phyloP scores from a whole-genome alignment of 2,329 filamentous ascomycete species.

The Zymoseptoria passerinii region DNA sequence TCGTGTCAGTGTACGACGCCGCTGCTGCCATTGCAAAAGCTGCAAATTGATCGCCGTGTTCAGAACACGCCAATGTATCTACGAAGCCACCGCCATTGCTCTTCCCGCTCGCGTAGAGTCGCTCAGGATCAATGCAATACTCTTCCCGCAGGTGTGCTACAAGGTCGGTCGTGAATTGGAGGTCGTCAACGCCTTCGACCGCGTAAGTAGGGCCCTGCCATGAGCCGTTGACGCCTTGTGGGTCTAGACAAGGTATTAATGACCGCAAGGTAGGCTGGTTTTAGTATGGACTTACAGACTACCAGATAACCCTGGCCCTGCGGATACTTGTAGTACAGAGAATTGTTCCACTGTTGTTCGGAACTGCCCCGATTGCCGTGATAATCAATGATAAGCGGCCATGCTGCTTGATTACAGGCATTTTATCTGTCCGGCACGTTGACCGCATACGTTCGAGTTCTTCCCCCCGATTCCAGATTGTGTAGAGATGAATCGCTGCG shows the following conservation, averaged over 20 bases:
- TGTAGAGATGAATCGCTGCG: constrained; percentile 10
- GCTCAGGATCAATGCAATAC: constrained; percentile 40
- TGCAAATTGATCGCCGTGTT: constrained; percentile 37
- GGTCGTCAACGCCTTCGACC: constrained; percentile 32
- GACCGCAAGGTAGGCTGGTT: not conserved
- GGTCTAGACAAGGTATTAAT: constrained; percentile 20
- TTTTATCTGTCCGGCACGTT: constrained; percentile 21
- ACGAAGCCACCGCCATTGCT: constrained; percentile 47
- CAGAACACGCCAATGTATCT: constrained; percentile 40
- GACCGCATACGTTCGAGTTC: constrained; percentile 18
- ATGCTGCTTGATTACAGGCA: constrained; percentile 7
- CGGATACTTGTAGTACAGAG: constrained; percentile 38
- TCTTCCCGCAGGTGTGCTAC: constrained; percentile 31
- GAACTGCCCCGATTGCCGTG: constrained; percentile 29
- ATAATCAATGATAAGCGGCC: constrained; percentile 40
- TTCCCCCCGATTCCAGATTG: constrained; percentile 12
- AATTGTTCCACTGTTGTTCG: constrained; percentile 34
- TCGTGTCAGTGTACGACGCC: constrained; percentile 36
- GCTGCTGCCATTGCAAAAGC: constrained; percentile 44
- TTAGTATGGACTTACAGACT: constrained; percentile 25
- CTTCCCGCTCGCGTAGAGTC: constrained; percentile 44
- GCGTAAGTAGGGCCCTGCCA: constrained; percentile 39
- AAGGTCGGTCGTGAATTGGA: constrained; percentile 39
- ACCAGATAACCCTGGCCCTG: constrained; percentile 39
- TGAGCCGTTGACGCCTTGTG: constrained; percentile 32